A percentile compares a stretch with the other conserved stretches of the same genome.
Evolutionary conservation across 2,329 filamentous ascomycete species (phyloP).

Genomic region (Microcyclospora tardicrescens): DNA sequence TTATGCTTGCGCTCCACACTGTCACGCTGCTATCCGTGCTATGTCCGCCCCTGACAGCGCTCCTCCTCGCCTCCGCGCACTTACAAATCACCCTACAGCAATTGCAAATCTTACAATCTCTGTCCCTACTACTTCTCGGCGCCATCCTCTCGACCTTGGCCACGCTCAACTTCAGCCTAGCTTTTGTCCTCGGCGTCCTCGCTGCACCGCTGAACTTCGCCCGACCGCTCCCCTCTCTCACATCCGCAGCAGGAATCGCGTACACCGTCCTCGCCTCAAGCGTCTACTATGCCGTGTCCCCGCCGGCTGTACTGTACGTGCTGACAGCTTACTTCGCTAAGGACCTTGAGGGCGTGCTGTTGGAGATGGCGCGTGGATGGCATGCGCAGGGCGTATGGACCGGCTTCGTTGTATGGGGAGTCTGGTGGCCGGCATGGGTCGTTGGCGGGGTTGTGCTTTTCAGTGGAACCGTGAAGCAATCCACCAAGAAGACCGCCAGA

Average conservation of each 20-base stretch:
- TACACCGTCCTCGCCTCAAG: slow-evolving; percentile 4
- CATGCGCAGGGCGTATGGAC: slow-evolving; percentile 21
- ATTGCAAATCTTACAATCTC: slow-evolving; percentile 68
- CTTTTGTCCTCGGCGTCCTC: slow-evolving; percentile 70
- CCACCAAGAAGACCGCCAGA: too few species aligned
- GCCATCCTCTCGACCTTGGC: slow-evolving; percentile 86
- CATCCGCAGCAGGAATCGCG: slow-evolving; percentile 1
- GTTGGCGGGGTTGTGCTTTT: slow-evolving; percentile 8
- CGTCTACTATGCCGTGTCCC: slow-evolving; percentile 10
- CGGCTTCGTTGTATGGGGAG: slow-evolving; percentile 17
- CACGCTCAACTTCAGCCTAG: slow-evolving; percentile 88
- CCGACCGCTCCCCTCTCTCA: slow-evolving; percentile 18
- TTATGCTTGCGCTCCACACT: slow-evolving; percentile 28
- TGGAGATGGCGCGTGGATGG: slow-evolving; percentile 21
- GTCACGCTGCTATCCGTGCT: slow-evolving; percentile 32
- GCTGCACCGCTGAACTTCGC: slow-evolving; percentile 70
- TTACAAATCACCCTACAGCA: slow-evolving; percentile 40
- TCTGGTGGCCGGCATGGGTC: slow-evolving; percentile 24
- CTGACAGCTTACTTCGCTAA: neutral
- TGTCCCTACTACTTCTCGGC: slow-evolving; percentile 83
- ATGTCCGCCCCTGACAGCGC: slow-evolving; percentile 5
- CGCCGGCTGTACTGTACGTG: slow-evolving; percentile 11
- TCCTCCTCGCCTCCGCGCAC: slow-evolving; percentile 6
- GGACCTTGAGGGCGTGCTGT: slow-evolving; percentile 11
- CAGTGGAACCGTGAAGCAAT: too few species aligned